A percentile compares a stretch with the other conserved stretches of the same genome.
Conservation (phyloP, 129 eudicot species). For the Artemisia argyi region DNA sequence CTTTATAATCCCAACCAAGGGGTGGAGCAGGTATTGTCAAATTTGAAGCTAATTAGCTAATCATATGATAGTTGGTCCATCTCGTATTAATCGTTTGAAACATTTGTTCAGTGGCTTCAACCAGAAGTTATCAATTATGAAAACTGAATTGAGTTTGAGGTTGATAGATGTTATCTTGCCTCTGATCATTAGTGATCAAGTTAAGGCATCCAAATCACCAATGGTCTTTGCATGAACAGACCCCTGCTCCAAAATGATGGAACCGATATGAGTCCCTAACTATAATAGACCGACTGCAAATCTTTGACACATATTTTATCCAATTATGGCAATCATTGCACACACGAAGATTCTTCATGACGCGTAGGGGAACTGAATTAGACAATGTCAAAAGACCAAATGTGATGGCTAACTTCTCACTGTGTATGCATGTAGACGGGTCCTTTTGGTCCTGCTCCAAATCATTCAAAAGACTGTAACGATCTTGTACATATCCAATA, state of each 20-base stretch:
- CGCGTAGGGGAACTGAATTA: constrained; percentile 57
- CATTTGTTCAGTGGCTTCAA: neutral
- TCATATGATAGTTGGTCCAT: neutral
- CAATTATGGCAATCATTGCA: constrained; percentile 95
- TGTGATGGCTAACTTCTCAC: constrained; percentile 85
- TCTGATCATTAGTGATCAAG: constrained; percentile 12
- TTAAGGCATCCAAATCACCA: constrained; percentile 52
- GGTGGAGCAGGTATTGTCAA: too few relatives aligned
- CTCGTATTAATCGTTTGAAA: neutral
- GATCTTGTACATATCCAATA: constrained; percentile 72
- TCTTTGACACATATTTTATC: constrained; percentile 79
- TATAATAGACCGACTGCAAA: constrained; percentile 61
- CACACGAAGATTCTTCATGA: constrained; percentile 91
- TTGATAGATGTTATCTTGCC: constrained; percentile 7
- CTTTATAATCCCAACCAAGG: too few relatives aligned
- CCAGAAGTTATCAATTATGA: neutral
- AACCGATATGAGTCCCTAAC: constrained; percentile 90
- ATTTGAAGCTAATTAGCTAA: too few relatives aligned
- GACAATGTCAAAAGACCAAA: constrained; percentile 79
- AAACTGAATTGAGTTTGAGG: neutral
- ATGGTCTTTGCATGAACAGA: constrained; percentile 86
- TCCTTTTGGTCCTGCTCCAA: constrained; percentile 72
- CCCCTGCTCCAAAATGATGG: constrained; percentile 84
- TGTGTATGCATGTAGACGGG: constrained; percentile 58
- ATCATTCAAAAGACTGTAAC: constrained; percentile 68